Evolutionary conservation across 1,284 basidiomycete genomes (phyloP).

Genomic region (Paramarasmius palmivorus): DNA sequence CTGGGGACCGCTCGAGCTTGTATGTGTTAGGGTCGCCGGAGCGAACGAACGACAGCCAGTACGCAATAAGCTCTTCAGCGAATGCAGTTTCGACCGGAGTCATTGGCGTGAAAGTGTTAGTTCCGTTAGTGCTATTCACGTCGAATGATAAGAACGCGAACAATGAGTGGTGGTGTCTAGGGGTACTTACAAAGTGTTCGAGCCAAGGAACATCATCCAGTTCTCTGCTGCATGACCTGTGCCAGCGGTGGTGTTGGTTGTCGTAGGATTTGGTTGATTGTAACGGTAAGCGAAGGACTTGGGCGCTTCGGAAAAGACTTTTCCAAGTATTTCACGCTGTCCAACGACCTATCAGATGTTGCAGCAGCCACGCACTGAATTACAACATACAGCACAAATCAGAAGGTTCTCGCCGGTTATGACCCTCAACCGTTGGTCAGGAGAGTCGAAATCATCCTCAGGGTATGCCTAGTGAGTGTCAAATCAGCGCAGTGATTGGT

Average conservation of each 20-base stretch:
- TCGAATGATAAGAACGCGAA: too few species aligned
- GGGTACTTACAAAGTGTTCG: background rate
- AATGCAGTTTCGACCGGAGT: too few species aligned
- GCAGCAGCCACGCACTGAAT: background rate
- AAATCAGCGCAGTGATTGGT: constrained; percentile 16
- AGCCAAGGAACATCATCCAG: too few species aligned
- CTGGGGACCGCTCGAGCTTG: constrained; percentile 47
- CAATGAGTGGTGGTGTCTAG: too few species aligned
- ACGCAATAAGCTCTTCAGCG: background rate
- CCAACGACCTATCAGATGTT: background rate
- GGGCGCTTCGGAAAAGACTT: too few species aligned
- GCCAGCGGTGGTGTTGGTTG: background rate
- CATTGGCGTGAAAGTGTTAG: background rate
- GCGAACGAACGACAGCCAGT: constrained; percentile 61
- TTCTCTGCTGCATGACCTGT: background rate
- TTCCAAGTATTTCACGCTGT: background rate
- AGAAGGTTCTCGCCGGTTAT: constrained; percentile 49
- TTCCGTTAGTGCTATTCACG: too few species aligned
- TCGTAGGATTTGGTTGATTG: too few species aligned
- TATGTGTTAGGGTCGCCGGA: constrained; percentile 48
- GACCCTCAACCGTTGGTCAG: constrained; percentile 38
- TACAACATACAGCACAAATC: constrained; percentile 45
- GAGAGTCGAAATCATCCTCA: constrained; percentile 38
- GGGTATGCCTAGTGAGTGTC: constrained; percentile 28
- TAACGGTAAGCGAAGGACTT: too few species aligned